Base-by-base conservation (phyloP, 2,329 filamentous ascomycete genomes). In the Trematosphaeria pertusa region DNA sequence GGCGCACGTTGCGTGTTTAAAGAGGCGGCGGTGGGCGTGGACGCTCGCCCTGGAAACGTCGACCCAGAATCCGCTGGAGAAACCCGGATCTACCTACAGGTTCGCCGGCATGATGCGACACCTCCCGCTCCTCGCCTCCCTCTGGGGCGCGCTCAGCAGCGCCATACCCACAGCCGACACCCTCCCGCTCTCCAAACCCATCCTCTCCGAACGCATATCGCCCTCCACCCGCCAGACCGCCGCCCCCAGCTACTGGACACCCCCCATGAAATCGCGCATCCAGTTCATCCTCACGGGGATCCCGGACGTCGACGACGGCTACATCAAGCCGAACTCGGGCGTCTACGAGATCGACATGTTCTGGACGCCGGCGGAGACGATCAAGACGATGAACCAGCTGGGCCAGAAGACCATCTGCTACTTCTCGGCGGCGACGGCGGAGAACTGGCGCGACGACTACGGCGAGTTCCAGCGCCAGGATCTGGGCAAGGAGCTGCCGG, bases 331-430 rank as follows among this genome's bases (percentile, higher is more conserved):
- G 5, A 42, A 52, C 17, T 42, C 48, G 2, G 57, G 57, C 17
- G 54, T 61, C 34, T 61, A 58, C 35, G 57, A 61, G 22, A 33
- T 61, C 21, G 57, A 61, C 39, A 58, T 61, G 54, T 61, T 61
- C 34, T 58, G 55, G 44, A 61, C 55, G n/a, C 52, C 57, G 1
- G 46, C 30, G 12, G 46, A 52, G 19, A 56, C 57, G 1, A 56
- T 61, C 20, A 10, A 31, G 6, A 51, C 19, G 19, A 52, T 61
- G 47, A 52, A 55, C 14, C 18, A 54, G 10, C 41, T 61, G 4
- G 57, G 53, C 3, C 55, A 61, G 31, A 56, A 52, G 22, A 48
- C 52, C 6, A 53, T 64, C 11, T 64, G 60, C 44, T 64, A 64
- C 34, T 64, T 64, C 53, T 53, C 45, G 4, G 61, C 59, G 9